A percentile compares a stretch with the other conserved stretches of the same genome.
Evolutionary conservation across 1,284 basidiomycete genomes (phyloP).

Genomic region (Anthracocystis panici-leucophaei): DNA sequence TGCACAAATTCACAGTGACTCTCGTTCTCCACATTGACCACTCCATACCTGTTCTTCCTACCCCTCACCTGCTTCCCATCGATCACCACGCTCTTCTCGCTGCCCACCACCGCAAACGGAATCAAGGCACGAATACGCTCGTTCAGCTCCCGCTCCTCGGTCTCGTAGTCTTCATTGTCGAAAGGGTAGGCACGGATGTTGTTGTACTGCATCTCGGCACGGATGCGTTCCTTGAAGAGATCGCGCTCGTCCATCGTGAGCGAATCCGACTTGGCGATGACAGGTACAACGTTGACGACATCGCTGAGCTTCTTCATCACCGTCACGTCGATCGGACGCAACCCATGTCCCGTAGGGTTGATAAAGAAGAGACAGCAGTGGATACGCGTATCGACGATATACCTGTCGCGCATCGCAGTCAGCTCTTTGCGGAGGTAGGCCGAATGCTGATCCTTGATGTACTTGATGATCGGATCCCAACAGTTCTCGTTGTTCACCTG

Average conservation of each 20-base stretch:
- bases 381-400: constrained; percentile 97
- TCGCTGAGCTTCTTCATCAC: constrained; percentile 99
- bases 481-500: constrained; percentile 99
- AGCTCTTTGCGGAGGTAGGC: constrained; percentile 98
- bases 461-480: constrained; percentile 99
- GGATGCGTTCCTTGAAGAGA: constrained; percentile 93
- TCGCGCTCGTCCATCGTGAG: constrained; percentile 93
- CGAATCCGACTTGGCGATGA: constrained; percentile 97
- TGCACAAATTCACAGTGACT: constrained; percentile 98
- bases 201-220: constrained; percentile 90
- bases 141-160: constrained; percentile 89
- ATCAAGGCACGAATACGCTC: constrained; percentile 91
- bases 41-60: constrained; percentile 96
- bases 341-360: constrained; percentile 73
- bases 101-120: constrained; percentile 96
- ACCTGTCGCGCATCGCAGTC: constrained; percentile 97
- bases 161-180: constrained; percentile 94
- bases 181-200: constrained; percentile 96
- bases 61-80: constrained; percentile 95
- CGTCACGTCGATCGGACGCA: constrained; percentile 83
- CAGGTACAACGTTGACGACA: constrained; percentile 98
- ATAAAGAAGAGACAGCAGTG: constrained; percentile 99
- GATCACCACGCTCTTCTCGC: constrained; percentile 91
- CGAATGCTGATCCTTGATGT: constrained; percentile 99
- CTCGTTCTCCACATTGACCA: constrained; percentile 93